Base-by-base conservation (phyloP, 257 asterid genomes). In the Buddleja alternifolia region DNA sequence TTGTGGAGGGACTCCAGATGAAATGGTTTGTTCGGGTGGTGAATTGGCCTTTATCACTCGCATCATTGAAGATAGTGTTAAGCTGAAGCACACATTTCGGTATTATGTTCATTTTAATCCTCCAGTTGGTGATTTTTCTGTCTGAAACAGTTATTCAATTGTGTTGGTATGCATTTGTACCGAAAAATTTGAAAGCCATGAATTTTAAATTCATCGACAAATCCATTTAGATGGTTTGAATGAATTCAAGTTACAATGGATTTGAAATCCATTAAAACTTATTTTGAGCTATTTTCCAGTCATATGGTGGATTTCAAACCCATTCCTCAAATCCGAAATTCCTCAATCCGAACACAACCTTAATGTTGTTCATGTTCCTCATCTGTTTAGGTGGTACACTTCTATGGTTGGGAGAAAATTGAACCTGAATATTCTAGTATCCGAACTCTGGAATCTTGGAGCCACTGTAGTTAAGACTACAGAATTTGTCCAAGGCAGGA, bases 1-100 rank as follows among this genome's bases (percentile, higher is more conserved):
- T 77, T 93, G 96, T 84, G 99, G 96, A 76, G 97, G 99, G 73
- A 93, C 96, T 72, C 57, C 81, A 1, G 80, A 78, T 61, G 99
- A 93, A 84, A 93, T 93, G 99, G 97, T 87, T 39, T 93, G 97
- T 80, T 79, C 82, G 29, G 97, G 99, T 39, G 97, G 96, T 3
- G 99, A 90, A 72, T 78, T 69, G 56, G 88, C 89, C 63, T 93
- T 93, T 73, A 83, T 93, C 47, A 44, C 84, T 69, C 93, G 82
- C 59, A 87, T 93, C 62, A 87, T 93, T 70, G 91, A 82, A 72
- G 97, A 90, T 66, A 93, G 99, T 73, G 81, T 71, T 41, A 72
- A 84, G 74, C 72, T 90, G 73, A 84, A 81, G 75, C 78, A 83
- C 58, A 63, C 85, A 63, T 93, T 90, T 77, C 71, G 95, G 98